Percentiles rank a stretch among this genome's conserved stretches.
These are phyloP conservation scores for Naegleria lovaniensis DNA, from an alignment of 208 protist genomes.

Conservation along the genomic window DNA sequence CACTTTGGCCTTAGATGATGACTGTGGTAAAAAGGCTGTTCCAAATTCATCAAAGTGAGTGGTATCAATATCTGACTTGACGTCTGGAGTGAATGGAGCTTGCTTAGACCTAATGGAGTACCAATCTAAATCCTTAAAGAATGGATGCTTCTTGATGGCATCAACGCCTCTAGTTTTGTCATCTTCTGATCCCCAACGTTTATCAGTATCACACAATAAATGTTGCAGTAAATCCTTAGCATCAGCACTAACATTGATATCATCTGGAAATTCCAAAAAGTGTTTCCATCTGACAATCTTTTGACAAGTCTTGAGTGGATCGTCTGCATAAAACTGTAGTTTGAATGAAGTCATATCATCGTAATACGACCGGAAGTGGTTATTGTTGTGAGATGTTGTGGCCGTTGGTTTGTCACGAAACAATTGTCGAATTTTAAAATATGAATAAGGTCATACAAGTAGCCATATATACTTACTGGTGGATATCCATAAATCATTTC, in stretches of 20 bases:
- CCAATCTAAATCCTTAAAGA: slow-evolving; percentile 55
- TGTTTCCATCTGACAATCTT: slow-evolving; percentile 76
- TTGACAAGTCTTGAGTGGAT: slow-evolving; percentile 56
- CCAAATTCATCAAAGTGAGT: slow-evolving; percentile 53
- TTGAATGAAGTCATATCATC: too few species aligned
- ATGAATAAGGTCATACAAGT: too few species aligned
- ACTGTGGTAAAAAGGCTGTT: neutral
- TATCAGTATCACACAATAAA: slow-evolving; percentile 70
- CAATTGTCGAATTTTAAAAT: too few species aligned
- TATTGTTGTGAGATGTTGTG: too few species aligned
- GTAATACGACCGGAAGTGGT: too few species aligned
- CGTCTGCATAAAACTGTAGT: slow-evolving; percentile 54
- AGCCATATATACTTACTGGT: slow-evolving; percentile 36
- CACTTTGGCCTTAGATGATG: neutral
- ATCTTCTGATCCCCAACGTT: slow-evolving; percentile 60
- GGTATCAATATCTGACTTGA: slow-evolving; percentile 39
- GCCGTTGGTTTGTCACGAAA: too few species aligned
- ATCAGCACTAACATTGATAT: slow-evolving; percentile 64
- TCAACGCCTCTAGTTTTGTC: slow-evolving; percentile 30
- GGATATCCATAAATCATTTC: slow-evolving; percentile 64
- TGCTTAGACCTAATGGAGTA: slow-evolving; percentile 39
- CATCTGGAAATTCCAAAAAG: slow-evolving; percentile 63
- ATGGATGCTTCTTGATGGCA: slow-evolving; percentile 66
- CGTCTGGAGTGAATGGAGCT: slow-evolving; percentile 47
- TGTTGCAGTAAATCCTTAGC: slow-evolving; percentile 80